Percentiles rank a stretch among this genome's conserved stretches.
Conservation (phyloP, 129 eudicot genomes). For the Pittosporum tobira region DNA sequence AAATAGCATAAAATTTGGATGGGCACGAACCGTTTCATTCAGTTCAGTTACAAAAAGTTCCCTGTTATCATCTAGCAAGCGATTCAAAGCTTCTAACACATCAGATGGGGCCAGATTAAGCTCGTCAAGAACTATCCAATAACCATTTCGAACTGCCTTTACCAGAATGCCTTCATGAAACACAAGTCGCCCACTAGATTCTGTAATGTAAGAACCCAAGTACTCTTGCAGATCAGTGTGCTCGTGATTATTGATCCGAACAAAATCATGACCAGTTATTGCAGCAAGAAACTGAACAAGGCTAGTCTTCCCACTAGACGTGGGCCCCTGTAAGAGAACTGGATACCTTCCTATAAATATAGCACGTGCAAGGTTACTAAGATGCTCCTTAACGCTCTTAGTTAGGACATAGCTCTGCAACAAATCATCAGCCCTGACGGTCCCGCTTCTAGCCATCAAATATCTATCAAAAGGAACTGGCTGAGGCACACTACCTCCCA, state of each 20-base stretch:
- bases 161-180: slow-evolving; percentile 89
- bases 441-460: slow-evolving; percentile 23
- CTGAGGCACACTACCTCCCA: slow-evolving; percentile 40
- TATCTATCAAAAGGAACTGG: slow-evolving; percentile 39
- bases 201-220: slow-evolving; percentile 86
- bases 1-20: slow-evolving; percentile 84
- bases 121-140: slow-evolving; percentile 96
- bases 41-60: slow-evolving; percentile 90
- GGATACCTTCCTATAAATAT: slow-evolving; percentile 68
- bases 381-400: slow-evolving; percentile 66
- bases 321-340: slow-evolving; percentile 91
- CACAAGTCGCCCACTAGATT: slow-evolving; percentile 73
- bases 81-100: slow-evolving; percentile 86
- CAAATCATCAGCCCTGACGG: slow-evolving; percentile 23
- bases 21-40: slow-evolving; percentile 66
- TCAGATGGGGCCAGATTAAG: slow-evolving; percentile 97
- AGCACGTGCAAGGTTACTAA: slow-evolving; percentile 72
- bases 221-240: slow-evolving; percentile 97
- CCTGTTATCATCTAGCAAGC: slow-evolving; percentile 90
- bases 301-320: slow-evolving; percentile 99
- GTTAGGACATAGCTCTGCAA: slow-evolving; percentile 55
- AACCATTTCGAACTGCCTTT: slow-evolving; percentile 81
- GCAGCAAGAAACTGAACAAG: slow-evolving; percentile 92
- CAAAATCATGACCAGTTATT: slow-evolving; percentile 75
- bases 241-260: slow-evolving; percentile 94